These are phyloP conservation scores for Citrullus mucosospermus DNA, from an alignment of 306 rosid genomes.

Conservation along the genomic window DNA sequence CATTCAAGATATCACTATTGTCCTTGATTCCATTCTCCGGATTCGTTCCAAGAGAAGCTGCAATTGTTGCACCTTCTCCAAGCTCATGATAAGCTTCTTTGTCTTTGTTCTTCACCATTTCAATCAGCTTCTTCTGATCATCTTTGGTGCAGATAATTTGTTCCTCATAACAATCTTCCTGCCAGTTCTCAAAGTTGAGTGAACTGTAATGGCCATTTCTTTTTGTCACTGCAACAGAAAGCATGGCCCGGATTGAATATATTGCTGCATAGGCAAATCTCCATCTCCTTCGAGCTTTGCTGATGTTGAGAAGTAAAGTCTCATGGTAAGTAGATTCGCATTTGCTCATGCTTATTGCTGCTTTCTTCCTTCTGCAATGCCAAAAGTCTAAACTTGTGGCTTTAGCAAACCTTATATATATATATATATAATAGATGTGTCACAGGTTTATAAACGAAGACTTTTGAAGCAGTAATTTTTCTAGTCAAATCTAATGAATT, in stretches of 20 bases:
- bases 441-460: background rate
- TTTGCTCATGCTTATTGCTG: background rate
- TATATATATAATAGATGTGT: no score
- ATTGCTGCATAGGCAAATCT: constrained; percentile 46
- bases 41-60: constrained; percentile 23
- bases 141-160: background rate
- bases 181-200: background rate
- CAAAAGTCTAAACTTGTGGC: background rate
- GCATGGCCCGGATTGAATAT: constrained; percentile 38
- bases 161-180: background rate
- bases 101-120: constrained; percentile 42
- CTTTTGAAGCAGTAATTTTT: background rate
- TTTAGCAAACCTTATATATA: background rate
- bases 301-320: background rate
- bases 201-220: constrained; percentile 6
- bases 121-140: constrained; percentile 20
- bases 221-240: constrained; percentile 32
- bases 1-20: constrained; percentile 17
- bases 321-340: background rate
- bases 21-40: constrained; percentile 36
- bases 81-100: constrained; percentile 6
- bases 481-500: background rate
- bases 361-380: background rate
- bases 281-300: constrained; percentile 43
- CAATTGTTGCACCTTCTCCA: constrained; percentile 39